Base-by-base conservation (phyloP, 805 yeast genomes). In the Schizosaccharomyces osmophilus region DNA sequence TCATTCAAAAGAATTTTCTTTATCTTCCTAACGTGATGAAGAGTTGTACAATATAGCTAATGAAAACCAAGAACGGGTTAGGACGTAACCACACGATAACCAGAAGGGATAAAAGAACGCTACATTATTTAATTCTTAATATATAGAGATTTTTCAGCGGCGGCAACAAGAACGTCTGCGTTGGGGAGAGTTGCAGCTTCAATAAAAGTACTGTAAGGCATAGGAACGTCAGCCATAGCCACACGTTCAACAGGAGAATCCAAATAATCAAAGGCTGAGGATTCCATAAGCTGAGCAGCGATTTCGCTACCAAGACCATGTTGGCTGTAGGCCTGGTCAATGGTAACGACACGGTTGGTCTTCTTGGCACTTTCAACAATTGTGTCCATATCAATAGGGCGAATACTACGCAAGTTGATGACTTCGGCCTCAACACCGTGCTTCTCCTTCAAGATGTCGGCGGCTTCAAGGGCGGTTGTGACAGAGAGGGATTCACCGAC, bases 131-230 rank as follows among this genome's bases (percentile, higher is more conserved):
- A 24, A 11, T 55, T 19, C 22, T 55, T 57, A 9, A 74, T 61
- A 69, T 75, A 74, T 59, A 73, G 66, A 32, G 71, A 73, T 66
- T 68, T 67, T 73, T 72, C 73, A 64, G 72, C 73, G 51, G 76
- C 97, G 79, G 88, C 84, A 71, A 85, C 80, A 69, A 93, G 85
- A 66, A 88, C 81, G 70, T 86, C 90, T 62, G 86, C 79, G 73
- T 89, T 95, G 74, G 99, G 99, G 96, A 93, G 93, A 62, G 97
- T 96, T 72, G 93, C 86, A 77, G 85, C 94, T 82, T 93, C 99
- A 72, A 93, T 81, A 77, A 84, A 89, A 74, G 82, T 81, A 68
- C 96, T 95, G 73, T 93, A 93, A 66, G 99, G 99, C 68, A 98
- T 93, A 74, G 99, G 99, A 41, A 89, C 97, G 78, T 93, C 99